Evolutionary conservation across 73 alveolate species (phyloP), one percentile per base, ranked within the genome.

Genomic region (Durusdinium trenchii): DNA sequence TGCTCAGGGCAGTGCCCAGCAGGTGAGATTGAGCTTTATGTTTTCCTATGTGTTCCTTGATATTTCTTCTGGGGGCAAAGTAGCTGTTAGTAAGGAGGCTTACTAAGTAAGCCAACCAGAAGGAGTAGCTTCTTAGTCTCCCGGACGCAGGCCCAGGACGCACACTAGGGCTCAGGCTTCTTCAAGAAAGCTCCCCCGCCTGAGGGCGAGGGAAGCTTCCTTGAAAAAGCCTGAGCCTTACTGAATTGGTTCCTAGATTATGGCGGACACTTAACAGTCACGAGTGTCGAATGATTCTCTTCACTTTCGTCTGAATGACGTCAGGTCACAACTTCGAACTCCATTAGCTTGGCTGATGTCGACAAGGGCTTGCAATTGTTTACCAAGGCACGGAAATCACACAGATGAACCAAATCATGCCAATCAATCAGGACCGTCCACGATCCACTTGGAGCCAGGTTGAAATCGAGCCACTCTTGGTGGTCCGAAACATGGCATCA

Each of bases 321-420:
- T 5, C 9, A 89, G 96, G 86, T 89, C 62, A 89, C 96, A 64
- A 89, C 96, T 35, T 89, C 96, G 73, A 89, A 89, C 42, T 89
- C 96, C 73, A 89, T 89, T 86, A 89, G 96, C 85, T 46, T 89
- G 96, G 96, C 96, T 10, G 96, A 89, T 64, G 96, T 89, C 73
- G 67, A 89, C 96, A 89, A 89, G 67, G 96, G 96, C 71, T 32
- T 89, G 75, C 96, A 89, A 73, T 86, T 89, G 86, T 89, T 89
- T 71, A 61, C 96, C 51, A 89, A 89, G 96, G 86, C 54, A 43
- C 18, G 28, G 91, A 35, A 35, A 0, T 46, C 30, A 26, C 14
- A 60, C n/a, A n/a, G 18, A 23, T 60, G 73, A 60, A 60, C n/a
- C 73, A 60, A 23, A 32, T 60, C 73, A 32, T 60, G 73, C 30